phyloP scores from a whole-genome alignment of 2,329 filamentous ascomycete species.

The Pyrenophora graminea region DNA sequence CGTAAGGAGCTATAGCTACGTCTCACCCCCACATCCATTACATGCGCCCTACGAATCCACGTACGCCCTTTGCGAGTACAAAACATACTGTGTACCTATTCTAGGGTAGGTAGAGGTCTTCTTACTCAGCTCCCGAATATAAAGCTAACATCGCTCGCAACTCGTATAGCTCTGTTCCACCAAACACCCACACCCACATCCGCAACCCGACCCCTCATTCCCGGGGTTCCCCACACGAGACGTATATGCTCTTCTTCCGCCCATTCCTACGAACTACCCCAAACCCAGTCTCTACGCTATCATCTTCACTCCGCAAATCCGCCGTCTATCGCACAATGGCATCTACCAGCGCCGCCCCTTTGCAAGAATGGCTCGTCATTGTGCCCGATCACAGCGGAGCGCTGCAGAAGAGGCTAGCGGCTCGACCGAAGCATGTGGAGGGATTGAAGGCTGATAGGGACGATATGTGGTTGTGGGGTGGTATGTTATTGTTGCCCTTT shows the following conservation, averaged over 20 bases:
- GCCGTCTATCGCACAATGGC: slow-evolving; percentile 26
- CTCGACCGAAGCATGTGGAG: slow-evolving; percentile 44
- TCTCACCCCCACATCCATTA: background rate
- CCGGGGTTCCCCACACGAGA: background rate
- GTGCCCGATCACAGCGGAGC: slow-evolving; percentile 51
- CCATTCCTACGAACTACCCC: slow-evolving; percentile 1
- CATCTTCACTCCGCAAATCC: background rate
- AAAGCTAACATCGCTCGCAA: background rate
- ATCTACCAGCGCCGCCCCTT: slow-evolving; percentile 14
- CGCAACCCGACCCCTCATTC: background rate
- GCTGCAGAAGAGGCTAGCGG: slow-evolving; percentile 50
- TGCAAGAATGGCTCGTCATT: slow-evolving; percentile 57
- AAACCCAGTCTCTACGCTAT: background rate
- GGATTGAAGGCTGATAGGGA: slow-evolving; percentile 35
- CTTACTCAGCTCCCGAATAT: too few species aligned
- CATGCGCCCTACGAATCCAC: slow-evolving; percentile 5
- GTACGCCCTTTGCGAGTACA: slow-evolving; percentile 5
- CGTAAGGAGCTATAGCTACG: slow-evolving; percentile 7
- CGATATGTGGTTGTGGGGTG: slow-evolving; percentile 43
- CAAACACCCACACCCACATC: background rate
- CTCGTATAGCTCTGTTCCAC: background rate
- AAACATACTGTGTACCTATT: background rate
- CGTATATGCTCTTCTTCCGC: slow-evolving; percentile 14
- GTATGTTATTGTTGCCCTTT: slow-evolving; percentile 22
- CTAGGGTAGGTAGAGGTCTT: background rate